Conservation (phyloP, 805 yeast genomes). For the Kuraishia piskuri region DNA sequence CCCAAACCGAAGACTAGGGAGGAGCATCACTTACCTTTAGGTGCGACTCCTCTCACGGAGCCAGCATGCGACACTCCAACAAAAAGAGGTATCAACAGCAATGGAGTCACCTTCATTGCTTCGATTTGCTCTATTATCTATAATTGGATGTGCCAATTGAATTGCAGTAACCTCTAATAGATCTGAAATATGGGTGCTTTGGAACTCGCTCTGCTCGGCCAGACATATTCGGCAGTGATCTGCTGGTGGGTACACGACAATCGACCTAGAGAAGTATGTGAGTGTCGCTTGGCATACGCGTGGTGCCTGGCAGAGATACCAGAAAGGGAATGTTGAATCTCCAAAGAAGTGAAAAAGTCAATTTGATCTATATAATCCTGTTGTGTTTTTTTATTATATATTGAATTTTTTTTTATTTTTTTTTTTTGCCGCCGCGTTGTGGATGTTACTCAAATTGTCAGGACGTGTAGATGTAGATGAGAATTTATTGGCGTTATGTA, state of each 20-base stretch:
- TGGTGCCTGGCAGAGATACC: background rate
- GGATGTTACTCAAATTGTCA: no score
- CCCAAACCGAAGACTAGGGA: no score
- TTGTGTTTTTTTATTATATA: no score
- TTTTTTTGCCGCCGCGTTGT: no score
- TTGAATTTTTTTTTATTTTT: no score
- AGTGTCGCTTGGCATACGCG: background rate
- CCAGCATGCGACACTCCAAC: background rate
- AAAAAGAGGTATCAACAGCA: background rate
- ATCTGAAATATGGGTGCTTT: background rate
- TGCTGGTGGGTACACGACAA: background rate
- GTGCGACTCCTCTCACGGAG: conserved; percentile 1
- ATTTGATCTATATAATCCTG: no score
- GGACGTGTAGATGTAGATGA: no score
- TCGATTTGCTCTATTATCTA: background rate
- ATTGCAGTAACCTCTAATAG: background rate
- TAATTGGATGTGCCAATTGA: background rate
- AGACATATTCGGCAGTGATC: background rate
- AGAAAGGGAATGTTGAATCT: background rate
- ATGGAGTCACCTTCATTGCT: background rate
- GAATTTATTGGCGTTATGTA: no score
- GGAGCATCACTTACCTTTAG: background rate
- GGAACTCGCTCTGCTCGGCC: background rate
- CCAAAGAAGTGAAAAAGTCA: no score
- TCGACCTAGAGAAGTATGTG: background rate